Base-by-base conservation (phyloP, 176 grass and related monocot genomes). In the Olyra latifolia region DNA sequence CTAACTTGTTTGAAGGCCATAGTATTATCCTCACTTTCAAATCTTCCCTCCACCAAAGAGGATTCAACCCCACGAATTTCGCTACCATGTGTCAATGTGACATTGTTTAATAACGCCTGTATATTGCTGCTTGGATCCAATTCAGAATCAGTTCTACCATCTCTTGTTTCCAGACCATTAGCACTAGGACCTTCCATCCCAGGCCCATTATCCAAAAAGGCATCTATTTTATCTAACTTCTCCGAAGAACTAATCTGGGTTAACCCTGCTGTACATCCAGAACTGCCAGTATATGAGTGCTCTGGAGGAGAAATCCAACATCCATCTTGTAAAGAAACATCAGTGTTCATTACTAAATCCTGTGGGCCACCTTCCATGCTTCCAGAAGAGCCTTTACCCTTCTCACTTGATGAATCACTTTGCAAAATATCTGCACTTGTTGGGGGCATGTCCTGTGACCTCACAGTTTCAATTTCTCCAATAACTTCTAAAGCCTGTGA, bases 301-400 rank as follows among this genome's bases (percentile, higher is more conserved):
- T 89, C 85, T 68, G 92, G 95, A 85, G 95, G 92, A 78, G 95
- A 98, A 71, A 98, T 89, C 95, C 95, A 94, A 61, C 66, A 85
- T 76, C 88, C 92, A 92, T 97, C 92, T 80, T 90, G 95, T 35
- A 82, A 52, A 87, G 84, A 81, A 79, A 59, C 12, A 22, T 83
- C 74, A 23, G 46, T 22, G 78, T 66, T 84, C 63, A 69, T 58
- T 50, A 66, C 48, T 46, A 85, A 82, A 80, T 91, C 81, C 71
- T 88, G 74, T 77, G 74, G 69, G 46, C 47, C 68, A 59, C 53
- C 77, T 80, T 86, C 89, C 76, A 52, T 80, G 42, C 84, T 87
- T 47, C 44, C 89, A 40, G 49, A 73, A 65, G 87, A 83, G 46
- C 44, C 71, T 80, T 85, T 86, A 62, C 80, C 91, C 74, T 90